Conservation (phyloP, 176 grass and related monocot genomes). For the Lolium rigidum region DNA sequence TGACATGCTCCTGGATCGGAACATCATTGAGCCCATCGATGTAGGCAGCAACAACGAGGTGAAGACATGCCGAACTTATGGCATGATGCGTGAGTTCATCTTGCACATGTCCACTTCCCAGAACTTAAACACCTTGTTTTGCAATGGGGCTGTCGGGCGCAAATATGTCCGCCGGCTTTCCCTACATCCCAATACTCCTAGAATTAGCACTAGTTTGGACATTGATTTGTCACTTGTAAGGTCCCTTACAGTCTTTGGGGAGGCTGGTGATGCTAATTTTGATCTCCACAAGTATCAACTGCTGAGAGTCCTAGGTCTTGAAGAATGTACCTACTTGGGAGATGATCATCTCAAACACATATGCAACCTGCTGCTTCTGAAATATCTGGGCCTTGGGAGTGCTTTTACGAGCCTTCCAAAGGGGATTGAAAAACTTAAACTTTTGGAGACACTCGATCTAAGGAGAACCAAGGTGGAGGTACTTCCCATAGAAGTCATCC, state of each 20-base stretch:
- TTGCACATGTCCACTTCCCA: constrained; percentile 7
- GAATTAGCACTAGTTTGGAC: not conserved
- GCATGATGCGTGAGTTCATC: constrained; percentile 31
- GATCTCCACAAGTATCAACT: constrained; percentile 10
- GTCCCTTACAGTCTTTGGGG: not conserved
- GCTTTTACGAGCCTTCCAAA: constrained; percentile 24
- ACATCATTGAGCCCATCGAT: constrained; percentile 26
- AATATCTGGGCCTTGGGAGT: constrained; percentile 14
- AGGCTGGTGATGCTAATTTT: constrained; percentile 1
- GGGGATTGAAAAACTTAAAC: not conserved
- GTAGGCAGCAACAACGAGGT: constrained; percentile 12
- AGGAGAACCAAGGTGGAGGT: constrained; percentile 8
- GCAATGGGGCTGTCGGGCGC: no score
- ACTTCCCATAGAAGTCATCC: no score
- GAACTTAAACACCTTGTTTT: not conserved
- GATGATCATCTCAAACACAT: constrained; percentile 9
- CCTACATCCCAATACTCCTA: not conserved
- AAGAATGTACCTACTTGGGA: not conserved
- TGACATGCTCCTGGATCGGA: not conserved
- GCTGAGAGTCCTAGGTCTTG: constrained; percentile 16
- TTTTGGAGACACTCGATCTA: constrained; percentile 28
- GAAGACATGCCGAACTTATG: constrained; percentile 11
- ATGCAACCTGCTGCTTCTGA: constrained; percentile 13
- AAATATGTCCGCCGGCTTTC: constrained; percentile 26
- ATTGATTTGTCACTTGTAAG: constrained; percentile 10